Conservation (phyloP, 768 basidiomycete species). For the Lactarius sp. region DNA sequence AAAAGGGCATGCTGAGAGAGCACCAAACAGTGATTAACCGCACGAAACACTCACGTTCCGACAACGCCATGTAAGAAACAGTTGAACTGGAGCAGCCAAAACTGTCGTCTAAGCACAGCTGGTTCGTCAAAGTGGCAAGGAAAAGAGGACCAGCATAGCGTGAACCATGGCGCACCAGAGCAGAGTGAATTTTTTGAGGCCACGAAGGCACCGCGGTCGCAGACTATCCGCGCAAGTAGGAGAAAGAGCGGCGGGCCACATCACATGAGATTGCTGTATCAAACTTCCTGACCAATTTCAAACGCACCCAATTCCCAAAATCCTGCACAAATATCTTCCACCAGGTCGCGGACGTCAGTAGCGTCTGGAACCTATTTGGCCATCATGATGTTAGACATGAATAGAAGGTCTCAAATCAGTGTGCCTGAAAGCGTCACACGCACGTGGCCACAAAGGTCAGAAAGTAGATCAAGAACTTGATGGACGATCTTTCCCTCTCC, state of each 20-base stretch:
- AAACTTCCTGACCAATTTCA: background rate
- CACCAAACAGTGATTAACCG: no score
- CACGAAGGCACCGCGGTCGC: background rate
- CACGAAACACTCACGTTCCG: slow-evolving; percentile 26
- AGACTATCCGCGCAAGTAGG: background rate
- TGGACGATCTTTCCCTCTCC: slow-evolving; percentile 20
- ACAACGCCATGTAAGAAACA: slow-evolving; percentile 31
- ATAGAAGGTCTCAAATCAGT: background rate
- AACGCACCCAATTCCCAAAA: slow-evolving; percentile 29
- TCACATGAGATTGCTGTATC: no score
- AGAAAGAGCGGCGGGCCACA: no score
- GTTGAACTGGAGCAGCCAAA: slow-evolving; percentile 30
- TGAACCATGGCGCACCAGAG: slow-evolving; percentile 9
- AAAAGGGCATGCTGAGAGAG: background rate
- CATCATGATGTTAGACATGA: no score
- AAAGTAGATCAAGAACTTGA: slow-evolving; percentile 27
- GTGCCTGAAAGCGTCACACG: background rate
- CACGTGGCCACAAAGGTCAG: slow-evolving; percentile 28
- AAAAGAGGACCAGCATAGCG: background rate
- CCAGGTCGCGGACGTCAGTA: slow-evolving; percentile 23
- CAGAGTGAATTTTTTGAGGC: slow-evolving; percentile 14
- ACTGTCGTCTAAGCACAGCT: slow-evolving; percentile 21
- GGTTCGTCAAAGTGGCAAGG: background rate
- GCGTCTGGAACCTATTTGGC: slow-evolving; percentile 26
- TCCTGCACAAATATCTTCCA: slow-evolving; percentile 28